Percentiles rank a stretch among this genome's conserved stretches.
Evolutionary conservation across 163 green algal species (phyloP).

Genomic region (Smithsoniella earleae): DNA sequence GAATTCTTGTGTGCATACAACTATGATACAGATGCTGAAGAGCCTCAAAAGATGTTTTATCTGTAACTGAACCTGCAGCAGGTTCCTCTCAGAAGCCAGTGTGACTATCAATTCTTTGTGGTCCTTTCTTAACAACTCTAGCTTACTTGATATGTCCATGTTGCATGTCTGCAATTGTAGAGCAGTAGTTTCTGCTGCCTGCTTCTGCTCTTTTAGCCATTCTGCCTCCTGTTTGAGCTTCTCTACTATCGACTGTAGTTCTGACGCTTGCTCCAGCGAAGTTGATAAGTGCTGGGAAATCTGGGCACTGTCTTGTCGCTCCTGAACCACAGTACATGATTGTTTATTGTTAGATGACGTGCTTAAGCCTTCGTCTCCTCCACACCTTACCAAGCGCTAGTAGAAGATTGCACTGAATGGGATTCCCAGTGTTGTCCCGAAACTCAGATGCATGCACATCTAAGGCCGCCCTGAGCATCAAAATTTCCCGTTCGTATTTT

Average conservation of each 20-base stretch:
- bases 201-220: conserved; percentile 13
- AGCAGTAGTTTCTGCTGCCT: neutral
- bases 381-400: conserved; percentile 7
- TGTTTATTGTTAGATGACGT: neutral
- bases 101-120: neutral
- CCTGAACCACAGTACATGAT: neutral
- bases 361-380: neutral
- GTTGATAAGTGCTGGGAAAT: neutral
- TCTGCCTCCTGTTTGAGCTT: neutral
- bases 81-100: neutral
- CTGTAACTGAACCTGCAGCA: neutral
- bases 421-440: neutral
- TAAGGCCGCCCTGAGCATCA: conserved; percentile 19
- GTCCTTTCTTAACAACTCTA: neutral
- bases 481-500: conserved; percentile 10
- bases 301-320: conserved; percentile 7
- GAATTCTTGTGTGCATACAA: neutral
- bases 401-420: conserved; percentile 1
- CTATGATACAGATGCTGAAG: neutral
- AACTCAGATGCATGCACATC: conserved; percentile 11
- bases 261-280: neutral
- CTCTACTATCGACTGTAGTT: neutral
- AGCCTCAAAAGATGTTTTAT: no score
- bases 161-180: neutral
- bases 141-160: neutral